These are phyloP conservation scores for Selenicereus undatus DNA, from an alignment of 148 eudicot species.

Conservation along the genomic window DNA sequence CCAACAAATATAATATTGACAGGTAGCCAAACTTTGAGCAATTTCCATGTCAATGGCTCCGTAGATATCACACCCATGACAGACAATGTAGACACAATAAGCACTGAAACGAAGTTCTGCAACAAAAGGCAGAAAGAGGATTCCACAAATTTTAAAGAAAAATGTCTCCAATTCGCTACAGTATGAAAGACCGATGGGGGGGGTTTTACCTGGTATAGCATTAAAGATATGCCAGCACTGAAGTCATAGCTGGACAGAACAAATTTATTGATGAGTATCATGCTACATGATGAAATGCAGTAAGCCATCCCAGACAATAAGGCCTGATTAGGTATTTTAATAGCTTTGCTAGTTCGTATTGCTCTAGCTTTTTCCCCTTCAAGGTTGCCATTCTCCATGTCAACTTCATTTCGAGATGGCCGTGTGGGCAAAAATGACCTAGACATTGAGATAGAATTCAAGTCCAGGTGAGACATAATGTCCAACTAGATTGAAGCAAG, in stretches of 20 bases:
- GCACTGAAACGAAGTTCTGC: slow-evolving; percentile 91
- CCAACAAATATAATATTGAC: slow-evolving; percentile 95
- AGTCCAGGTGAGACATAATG: slow-evolving; percentile 2
- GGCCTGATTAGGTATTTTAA: slow-evolving; percentile 62
- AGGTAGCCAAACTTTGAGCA: slow-evolving; percentile 94
- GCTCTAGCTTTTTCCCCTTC: slow-evolving; percentile 57
- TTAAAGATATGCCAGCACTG: slow-evolving; percentile 92
- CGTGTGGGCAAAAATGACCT: slow-evolving; percentile 50
- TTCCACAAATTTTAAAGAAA: not conserved
- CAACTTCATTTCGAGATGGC: slow-evolving; percentile 43
- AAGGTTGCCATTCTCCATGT: slow-evolving; percentile 65
- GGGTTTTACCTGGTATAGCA: slow-evolving; percentile 82
- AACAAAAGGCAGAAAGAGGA: slow-evolving; percentile 22
- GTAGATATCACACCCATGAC: slow-evolving; percentile 68
- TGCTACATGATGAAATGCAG: slow-evolving; percentile 93
- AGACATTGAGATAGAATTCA: slow-evolving; percentile 7
- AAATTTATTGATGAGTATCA: slow-evolving; percentile 91
- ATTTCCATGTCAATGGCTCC: slow-evolving; percentile 89
- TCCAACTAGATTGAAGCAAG: not conserved
- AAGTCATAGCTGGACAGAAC: slow-evolving; percentile 95
- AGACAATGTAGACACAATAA: slow-evolving; percentile 59
- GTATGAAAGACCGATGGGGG: not conserved
- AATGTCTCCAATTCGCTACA: not conserved
- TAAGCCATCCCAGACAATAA: slow-evolving; percentile 86
- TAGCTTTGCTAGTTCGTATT: slow-evolving; percentile 40